phyloP scores from a whole-genome alignment of 805 yeast genomes.

The Yueomyces sinensis region DNA sequence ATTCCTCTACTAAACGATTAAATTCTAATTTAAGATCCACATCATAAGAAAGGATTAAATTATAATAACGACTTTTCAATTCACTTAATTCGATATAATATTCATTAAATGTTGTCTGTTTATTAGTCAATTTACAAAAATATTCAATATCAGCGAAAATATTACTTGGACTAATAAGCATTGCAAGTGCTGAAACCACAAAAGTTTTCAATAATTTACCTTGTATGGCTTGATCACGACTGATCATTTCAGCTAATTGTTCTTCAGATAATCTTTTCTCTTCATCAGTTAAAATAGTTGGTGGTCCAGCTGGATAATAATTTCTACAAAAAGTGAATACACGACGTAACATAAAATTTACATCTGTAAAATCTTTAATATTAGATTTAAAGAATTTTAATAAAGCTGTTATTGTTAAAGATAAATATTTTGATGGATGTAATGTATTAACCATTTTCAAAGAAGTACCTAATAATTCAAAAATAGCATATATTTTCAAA shows the following conservation, averaged over 20 bases:
- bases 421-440: constrained; percentile 69
- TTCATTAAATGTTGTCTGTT: constrained; percentile 12
- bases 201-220: constrained; percentile 52
- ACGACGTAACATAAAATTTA: constrained; percentile 42
- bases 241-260: constrained; percentile 29
- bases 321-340: constrained; percentile 50
- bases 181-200: constrained; percentile 38
- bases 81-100: constrained; percentile 19
- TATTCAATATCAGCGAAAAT: constrained; percentile 17
- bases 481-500: constrained; percentile 48
- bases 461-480: constrained; percentile 50
- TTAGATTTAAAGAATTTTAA: constrained; percentile 38
- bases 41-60: constrained; percentile 54
- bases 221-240: constrained; percentile 51
- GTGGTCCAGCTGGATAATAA: constrained; percentile 35
- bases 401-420: constrained; percentile 50
- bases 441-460: constrained; percentile 50
- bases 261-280: constrained; percentile 18
- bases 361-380: constrained; percentile 21
- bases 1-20: constrained; percentile 22
- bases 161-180: constrained; percentile 21
- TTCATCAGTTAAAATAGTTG: constrained; percentile 19
- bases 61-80: constrained; percentile 28
- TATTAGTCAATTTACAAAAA: constrained; percentile 10
- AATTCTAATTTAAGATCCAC: constrained; percentile 37